Evolutionary conservation across 225 moss, liverwort and hornwort genomes (phyloP).

Genomic region (Bryum argenteum): DNA sequence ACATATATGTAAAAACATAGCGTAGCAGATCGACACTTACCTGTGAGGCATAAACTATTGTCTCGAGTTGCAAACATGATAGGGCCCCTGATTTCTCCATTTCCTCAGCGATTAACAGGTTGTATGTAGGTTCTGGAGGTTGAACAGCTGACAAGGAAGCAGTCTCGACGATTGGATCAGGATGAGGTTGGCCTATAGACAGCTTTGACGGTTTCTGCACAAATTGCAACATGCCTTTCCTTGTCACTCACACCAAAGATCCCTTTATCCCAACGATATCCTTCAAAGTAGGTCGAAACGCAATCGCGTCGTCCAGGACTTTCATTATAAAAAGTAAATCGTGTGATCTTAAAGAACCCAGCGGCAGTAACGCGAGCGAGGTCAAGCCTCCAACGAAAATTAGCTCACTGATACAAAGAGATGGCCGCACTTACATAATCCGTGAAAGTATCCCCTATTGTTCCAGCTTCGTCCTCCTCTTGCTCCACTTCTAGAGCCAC

Average conservation of each 20-base stretch:
- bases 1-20: slow-evolving; percentile 9
- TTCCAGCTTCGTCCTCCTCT: slow-evolving; percentile 98
- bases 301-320: neutral
- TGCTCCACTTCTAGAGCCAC: slow-evolving; percentile 98
- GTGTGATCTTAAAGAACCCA: slow-evolving; percentile 6
- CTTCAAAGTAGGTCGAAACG: slow-evolving; percentile 15
- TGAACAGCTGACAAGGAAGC: slow-evolving; percentile 97
- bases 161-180: slow-evolving; percentile 98
- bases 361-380: slow-evolving; percentile 12
- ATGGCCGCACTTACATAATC: slow-evolving; percentile 70
- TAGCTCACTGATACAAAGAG: slow-evolving; percentile 16
- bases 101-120: slow-evolving; percentile 70
- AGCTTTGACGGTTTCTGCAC: slow-evolving; percentile 89
- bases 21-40: slow-evolving; percentile 33
- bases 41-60: slow-evolving; percentile 97
- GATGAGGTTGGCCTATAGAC: slow-evolving; percentile 89
- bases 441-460: slow-evolving; percentile 92
- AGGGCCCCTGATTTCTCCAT: slow-evolving; percentile 73
- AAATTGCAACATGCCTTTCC: slow-evolving; percentile 11
- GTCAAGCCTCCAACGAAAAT: slow-evolving; percentile 15
- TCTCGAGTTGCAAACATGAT: slow-evolving; percentile 95
- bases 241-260: slow-evolving; percentile 11
- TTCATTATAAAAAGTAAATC: slow-evolving; percentile 7
- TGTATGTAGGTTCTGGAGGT: slow-evolving; percentile 93
- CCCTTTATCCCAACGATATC: slow-evolving; percentile 17